Evolutionary conservation across 2,329 filamentous ascomycete genomes (phyloP).

Genomic region (Dactylellina cionopaga): DNA sequence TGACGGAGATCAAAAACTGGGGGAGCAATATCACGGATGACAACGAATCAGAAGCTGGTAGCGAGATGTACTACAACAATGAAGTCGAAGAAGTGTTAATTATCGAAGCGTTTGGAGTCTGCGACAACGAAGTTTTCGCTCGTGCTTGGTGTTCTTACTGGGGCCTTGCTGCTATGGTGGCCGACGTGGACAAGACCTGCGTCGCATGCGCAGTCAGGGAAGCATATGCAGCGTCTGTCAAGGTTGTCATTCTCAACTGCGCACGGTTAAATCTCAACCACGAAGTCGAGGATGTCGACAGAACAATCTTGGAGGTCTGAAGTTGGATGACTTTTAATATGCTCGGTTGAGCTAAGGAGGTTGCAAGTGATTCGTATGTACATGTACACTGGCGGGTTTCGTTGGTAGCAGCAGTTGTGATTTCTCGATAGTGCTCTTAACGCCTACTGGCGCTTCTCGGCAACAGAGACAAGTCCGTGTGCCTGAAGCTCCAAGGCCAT

Average conservation of each 20-base stretch:
- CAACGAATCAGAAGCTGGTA: slow-evolving; percentile 50
- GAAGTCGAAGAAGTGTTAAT: slow-evolving; percentile 75
- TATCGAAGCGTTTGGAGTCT: slow-evolving; percentile 76
- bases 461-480: too few relatives aligned
- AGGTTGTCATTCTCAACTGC: slow-evolving; percentile 73
- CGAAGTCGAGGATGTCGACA: slow-evolving; percentile 65
- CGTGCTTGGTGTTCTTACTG: slow-evolving; percentile 81
- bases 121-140: slow-evolving; percentile 79
- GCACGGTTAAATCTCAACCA: slow-evolving; percentile 57
- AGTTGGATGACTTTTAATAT: background rate
- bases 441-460: too few relatives aligned
- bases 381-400: background rate
- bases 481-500: too few relatives aligned
- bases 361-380: background rate
- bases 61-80: slow-evolving; percentile 60
- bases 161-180: slow-evolving; percentile 76
- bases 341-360: background rate
- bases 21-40: slow-evolving; percentile 60
- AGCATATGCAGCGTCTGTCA: slow-evolving; percentile 77
- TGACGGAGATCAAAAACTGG: slow-evolving; percentile 75
- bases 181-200: slow-evolving; percentile 75
- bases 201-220: slow-evolving; percentile 79
- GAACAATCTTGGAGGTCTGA: slow-evolving; percentile 63
- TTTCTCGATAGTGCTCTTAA: too few relatives aligned
- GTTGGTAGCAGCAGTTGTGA: too few relatives aligned